Conservation (phyloP, 805 yeast genomes). For the Candida incommunis region DNA sequence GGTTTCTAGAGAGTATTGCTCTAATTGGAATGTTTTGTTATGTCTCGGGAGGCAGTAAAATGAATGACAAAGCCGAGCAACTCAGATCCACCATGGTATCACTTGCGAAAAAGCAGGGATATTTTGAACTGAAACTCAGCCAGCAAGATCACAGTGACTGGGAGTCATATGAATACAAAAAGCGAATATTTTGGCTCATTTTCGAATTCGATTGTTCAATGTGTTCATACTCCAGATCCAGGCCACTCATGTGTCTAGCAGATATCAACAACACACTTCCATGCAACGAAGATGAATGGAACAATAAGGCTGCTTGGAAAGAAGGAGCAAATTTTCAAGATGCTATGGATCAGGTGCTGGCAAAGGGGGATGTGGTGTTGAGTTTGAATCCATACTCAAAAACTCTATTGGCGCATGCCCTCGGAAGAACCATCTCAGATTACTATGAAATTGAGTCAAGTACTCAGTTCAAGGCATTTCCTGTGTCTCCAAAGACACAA, state of each 20-base stretch:
- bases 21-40: conserved; percentile 11
- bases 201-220: conserved; percentile 13
- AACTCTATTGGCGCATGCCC: conserved; percentile 11
- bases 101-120: conserved; percentile 10
- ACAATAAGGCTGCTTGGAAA: conserved; percentile 4
- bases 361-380: neutral
- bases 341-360: conserved; percentile 4
- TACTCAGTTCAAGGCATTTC: conserved; percentile 5
- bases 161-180: conserved; percentile 10
- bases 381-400: conserved; percentile 3
- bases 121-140: conserved; percentile 7
- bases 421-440: conserved; percentile 13
- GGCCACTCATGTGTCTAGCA: conserved; percentile 11
- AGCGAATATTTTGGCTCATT: conserved; percentile 11
- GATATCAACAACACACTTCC: conserved; percentile 13
- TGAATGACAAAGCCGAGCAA: conserved; percentile 11
- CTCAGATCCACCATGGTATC: conserved; percentile 7
- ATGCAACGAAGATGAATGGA: conserved; percentile 13
- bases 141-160: conserved; percentile 9
- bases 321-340: conserved; percentile 6
- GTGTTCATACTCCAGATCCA: conserved; percentile 9
- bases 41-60: conserved; percentile 11
- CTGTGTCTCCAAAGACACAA: conserved; percentile 6
- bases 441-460: conserved; percentile 11
- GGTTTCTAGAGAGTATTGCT: conserved; percentile 9